These are phyloP conservation scores for Sordariomycetes sp. DNA, from an alignment of 2,329 filamentous ascomycete species.

Conservation along the genomic window DNA sequence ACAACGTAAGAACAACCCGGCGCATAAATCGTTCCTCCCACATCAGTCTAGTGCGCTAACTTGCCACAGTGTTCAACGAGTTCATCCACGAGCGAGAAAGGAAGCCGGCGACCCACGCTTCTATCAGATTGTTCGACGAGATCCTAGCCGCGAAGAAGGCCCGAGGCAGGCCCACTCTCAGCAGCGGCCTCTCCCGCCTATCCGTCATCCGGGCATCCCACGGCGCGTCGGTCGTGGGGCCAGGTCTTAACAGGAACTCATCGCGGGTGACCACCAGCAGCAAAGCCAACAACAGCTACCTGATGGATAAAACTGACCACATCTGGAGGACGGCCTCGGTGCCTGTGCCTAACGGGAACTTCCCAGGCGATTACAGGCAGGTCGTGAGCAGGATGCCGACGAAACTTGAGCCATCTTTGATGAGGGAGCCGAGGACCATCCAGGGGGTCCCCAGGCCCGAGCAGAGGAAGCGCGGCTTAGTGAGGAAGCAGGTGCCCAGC, in stretches of 20 bases:
- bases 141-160: conserved; percentile 68
- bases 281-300: conserved; percentile 38
- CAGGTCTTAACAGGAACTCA: conserved; percentile 13
- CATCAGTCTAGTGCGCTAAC: not conserved
- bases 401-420: conserved; percentile 71
- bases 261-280: conserved; percentile 12
- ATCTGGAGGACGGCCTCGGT: conserved; percentile 61
- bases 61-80: conserved; percentile 49
- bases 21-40: not conserved
- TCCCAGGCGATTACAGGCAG: conserved; percentile 47
- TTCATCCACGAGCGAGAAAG: conserved; percentile 75
- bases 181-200: conserved; percentile 44
- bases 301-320: conserved; percentile 63
- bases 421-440: conserved; percentile 85
- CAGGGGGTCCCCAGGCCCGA: conserved; percentile 67
- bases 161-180: conserved; percentile 51
- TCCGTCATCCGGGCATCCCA: conserved; percentile 45
- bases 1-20: conserved; percentile 34
- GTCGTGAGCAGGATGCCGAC: conserved; percentile 58
- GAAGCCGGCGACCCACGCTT: conserved; percentile 44
- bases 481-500: conserved; percentile 42
- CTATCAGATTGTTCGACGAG: conserved; percentile 69
- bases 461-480: conserved; percentile 32
- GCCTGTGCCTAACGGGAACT: conserved; percentile 45
- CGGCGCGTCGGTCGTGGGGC: conserved; percentile 17